phyloP scores from a whole-genome alignment of 2,329 filamentous ascomycete species.

The Pseudodiploospora longispora region DNA sequence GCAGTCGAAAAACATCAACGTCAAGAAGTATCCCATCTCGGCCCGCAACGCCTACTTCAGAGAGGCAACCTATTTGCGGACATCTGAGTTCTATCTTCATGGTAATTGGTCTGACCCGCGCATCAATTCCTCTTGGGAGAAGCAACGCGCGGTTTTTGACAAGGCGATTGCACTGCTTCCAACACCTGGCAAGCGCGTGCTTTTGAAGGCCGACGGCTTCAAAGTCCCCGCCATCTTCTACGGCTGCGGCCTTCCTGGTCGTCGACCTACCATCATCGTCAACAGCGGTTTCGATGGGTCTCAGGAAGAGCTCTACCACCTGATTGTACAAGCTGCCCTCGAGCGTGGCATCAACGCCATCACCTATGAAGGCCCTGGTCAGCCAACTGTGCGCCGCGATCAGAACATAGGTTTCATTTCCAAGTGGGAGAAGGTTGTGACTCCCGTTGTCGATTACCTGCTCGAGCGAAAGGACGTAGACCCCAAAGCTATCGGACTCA shows the following conservation, averaged over 20 bases:
- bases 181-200: slow-evolving; percentile 23
- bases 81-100: slow-evolving; percentile 34
- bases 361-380: slow-evolving; percentile 39
- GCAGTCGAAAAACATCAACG: slow-evolving; percentile 9
- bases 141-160: slow-evolving; percentile 28
- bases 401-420: slow-evolving; percentile 36
- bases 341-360: slow-evolving; percentile 32
- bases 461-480: slow-evolving; percentile 20
- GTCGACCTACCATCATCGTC: slow-evolving; percentile 29
- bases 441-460: slow-evolving; percentile 32
- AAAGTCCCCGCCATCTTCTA: slow-evolving; percentile 26
- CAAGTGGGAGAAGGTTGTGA: slow-evolving; percentile 34
- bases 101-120: slow-evolving; percentile 31
- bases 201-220: slow-evolving; percentile 23
- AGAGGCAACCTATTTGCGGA: slow-evolving; percentile 33
- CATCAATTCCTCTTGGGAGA: slow-evolving; percentile 27
- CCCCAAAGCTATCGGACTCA: slow-evolving; percentile 22
- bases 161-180: slow-evolving; percentile 26
- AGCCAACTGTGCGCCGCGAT: slow-evolving; percentile 30
- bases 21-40: slow-evolving; percentile 13
- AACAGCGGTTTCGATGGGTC: slow-evolving; percentile 33
- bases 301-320: slow-evolving; percentile 35
- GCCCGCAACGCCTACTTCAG: slow-evolving; percentile 24
- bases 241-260: slow-evolving; percentile 9
- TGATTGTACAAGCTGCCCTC: slow-evolving; percentile 23